Evolutionary conservation across 192 early-diverging fungal genomes (phyloP), one percentile per base, ranked within the genome.

Genomic region (Podila minutissima): DNA sequence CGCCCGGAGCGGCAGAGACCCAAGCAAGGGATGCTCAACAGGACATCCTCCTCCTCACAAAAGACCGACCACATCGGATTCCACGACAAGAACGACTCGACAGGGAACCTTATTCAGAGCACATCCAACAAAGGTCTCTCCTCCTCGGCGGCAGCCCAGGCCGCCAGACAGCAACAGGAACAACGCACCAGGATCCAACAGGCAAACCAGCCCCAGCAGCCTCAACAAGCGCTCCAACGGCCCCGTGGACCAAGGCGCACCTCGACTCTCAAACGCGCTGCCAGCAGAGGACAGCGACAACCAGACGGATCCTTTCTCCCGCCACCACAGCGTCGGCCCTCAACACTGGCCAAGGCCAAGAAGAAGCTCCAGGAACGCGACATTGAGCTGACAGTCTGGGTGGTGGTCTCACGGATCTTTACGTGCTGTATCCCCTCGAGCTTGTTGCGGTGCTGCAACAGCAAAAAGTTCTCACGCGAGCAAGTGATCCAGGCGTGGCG

Each of bases 401-500:
- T 88, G 68, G 75, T 88, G 64, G 82, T 83, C 63, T 83, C 87
- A 2, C 74, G 74, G 55, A 70, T 88, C 20, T 61, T 70, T 59
- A 88, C 87, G 1, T 88, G 87, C 46, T 88, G 87, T 55, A 65
- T 86, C 41, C 87, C 87, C 2, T 83, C 71, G 51, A 74, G 75
- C 49, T 69, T 83, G 22, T 64, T 88, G 10, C 83, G 83, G 20
- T 66, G 65, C 41, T 84, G 79, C 63, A 75, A 83, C 41, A 48
- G 74, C 15, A 86, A 84, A 65, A 69, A 71, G 22, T 85, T 86
- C 57, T 59, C 85, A 0, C 69, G 71, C 48, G 70, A 70, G 51
- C 85, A 85, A 50, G 76, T 79, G 10, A 58, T 72, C 31, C 88
- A 89, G 62, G 88, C 88, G 24, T 89, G 88, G 88, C 67, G 87